Evolutionary conservation across 805 yeast genomes (phyloP), one percentile per base, ranked within the genome.

Genomic region (Peterozyma toletana): DNA sequence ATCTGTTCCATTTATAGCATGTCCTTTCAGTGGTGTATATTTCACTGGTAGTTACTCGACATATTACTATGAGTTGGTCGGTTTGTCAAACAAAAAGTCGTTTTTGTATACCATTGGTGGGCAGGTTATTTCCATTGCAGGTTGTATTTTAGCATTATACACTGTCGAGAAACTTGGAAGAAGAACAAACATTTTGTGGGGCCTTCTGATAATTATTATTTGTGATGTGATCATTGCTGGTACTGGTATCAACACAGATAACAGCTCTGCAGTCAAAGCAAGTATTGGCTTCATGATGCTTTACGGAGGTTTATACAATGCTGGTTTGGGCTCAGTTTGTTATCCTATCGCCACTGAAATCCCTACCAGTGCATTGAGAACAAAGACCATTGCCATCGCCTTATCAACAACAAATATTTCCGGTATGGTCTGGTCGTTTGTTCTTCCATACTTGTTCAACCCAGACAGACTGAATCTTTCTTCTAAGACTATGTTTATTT

Each of bases 161-260:
- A 62, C 75, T 45, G 65, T 83, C 56, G 86, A 82, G 60, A 67
- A 63, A 48, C 58, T 82, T 35, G 90, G 90, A 54, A 78, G 91
- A 71, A 75, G 90, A 62, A 41, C 38, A 31, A 40, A 30, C 16
- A 47, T 63, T 43, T 50, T 53, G 27, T 52, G 51, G 35, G 63
- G 66, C 35, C 49, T 62, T 37, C 16, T 57, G 9, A 42, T 53
- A n/a, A 38, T 60, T 13, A 51, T 55, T 2, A 30, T 59, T 18
- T 36, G 54, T 15, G 64, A 3, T 9, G 45, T 13, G 67, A 21
- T 21, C 7, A 21, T 21, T 21, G 27, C 7, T 21, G 27, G 27
- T 53, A 37, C 58, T 2, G 64, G 62, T 9, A 51, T 51, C 21
- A 39, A 45, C 13, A 30, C 43, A 2, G 6, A 34, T 7, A 41